A percentile compares a stretch with the other conserved stretches of the same genome.
Evolutionary conservation across 345 rosid species (phyloP).

Genomic region (Limnanthes douglasii): DNA sequence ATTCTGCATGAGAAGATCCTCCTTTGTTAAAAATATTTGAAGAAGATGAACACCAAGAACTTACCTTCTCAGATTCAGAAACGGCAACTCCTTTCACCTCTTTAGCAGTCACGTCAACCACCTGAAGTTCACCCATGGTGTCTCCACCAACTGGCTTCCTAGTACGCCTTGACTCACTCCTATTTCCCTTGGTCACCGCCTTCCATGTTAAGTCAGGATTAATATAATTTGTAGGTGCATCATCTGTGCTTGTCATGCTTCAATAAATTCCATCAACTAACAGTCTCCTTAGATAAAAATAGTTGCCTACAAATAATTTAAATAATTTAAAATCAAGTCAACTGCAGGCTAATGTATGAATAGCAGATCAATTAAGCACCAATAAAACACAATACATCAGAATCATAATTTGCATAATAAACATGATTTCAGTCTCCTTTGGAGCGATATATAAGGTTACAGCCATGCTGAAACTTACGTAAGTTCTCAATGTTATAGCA

Average conservation of each 20-base stretch:
- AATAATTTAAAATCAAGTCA: too few relatives aligned
- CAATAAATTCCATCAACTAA: constrained; percentile 18
- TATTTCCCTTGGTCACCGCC: constrained; percentile 30
- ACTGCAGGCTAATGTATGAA: neutral
- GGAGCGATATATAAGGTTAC: too few relatives aligned
- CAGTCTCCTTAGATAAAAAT: too few relatives aligned
- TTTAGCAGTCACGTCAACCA: constrained; percentile 10
- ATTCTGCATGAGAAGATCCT: neutral
- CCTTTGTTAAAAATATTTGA: too few relatives aligned
- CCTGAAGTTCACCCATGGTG: constrained; percentile 9
- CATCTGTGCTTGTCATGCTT: constrained; percentile 26
- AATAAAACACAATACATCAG: too few relatives aligned
- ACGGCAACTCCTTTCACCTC: constrained; percentile 9
- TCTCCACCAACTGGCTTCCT: constrained; percentile 16
- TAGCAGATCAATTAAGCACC: neutral
- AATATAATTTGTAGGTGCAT: constrained; percentile 19
- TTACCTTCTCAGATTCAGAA: constrained; percentile 46
- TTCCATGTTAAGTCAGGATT: constrained; percentile 39
- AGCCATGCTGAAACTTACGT: too few relatives aligned
- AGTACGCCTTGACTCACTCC: constrained; percentile 24
- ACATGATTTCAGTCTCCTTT: too few relatives aligned
- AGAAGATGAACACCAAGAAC: constrained; percentile 6
- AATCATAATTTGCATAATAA: too few relatives aligned
- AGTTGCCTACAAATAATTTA: too few relatives aligned
- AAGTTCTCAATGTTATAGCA: too few relatives aligned